Conservation (phyloP, 495 filamentous ascomycete genomes). For the Echria macrotheca region DNA sequence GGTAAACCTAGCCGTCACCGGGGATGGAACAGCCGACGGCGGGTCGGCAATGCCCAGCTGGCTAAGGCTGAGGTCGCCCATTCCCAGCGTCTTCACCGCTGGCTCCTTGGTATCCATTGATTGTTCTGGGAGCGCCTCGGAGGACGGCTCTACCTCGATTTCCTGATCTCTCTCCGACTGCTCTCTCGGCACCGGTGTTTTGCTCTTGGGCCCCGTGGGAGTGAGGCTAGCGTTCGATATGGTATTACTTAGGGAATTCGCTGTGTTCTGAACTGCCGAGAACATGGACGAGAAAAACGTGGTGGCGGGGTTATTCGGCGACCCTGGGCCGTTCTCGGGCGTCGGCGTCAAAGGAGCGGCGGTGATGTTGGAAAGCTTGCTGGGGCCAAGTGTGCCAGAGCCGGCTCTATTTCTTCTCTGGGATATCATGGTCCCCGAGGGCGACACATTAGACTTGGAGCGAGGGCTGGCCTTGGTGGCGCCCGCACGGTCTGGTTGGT, state of each 20-base stretch:
- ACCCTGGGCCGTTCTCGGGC: conserved; percentile 40
- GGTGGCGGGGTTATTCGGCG: conserved; percentile 33
- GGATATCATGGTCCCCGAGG: conserved; percentile 68
- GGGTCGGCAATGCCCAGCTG: conserved; percentile 67
- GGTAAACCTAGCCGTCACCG: conserved; percentile 36
- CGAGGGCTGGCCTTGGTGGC: conserved; percentile 27
- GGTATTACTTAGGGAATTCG: conserved; percentile 74
- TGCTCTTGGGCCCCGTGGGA: conserved; percentile 35
- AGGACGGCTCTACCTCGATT: conserved; percentile 44
- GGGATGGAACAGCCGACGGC: conserved; percentile 36
- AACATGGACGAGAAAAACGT: conserved; percentile 94
- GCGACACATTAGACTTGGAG: conserved; percentile 31
- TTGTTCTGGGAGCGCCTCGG: conserved; percentile 27
- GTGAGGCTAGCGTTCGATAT: conserved; percentile 58
- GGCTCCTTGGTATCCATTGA: conserved; percentile 56
- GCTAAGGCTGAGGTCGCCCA: conserved; percentile 80
- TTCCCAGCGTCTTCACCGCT: conserved; percentile 84
- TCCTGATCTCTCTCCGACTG: conserved; percentile 29
- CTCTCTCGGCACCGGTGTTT: conserved; percentile 28
- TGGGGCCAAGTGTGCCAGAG: conserved; percentile 65
- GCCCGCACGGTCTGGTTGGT: conserved; percentile 12
- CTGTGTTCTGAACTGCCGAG: conserved; percentile 89
- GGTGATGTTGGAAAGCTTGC: conserved; percentile 80
- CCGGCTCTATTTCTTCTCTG: conserved; percentile 51
- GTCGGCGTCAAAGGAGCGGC: conserved; percentile 70